These are phyloP conservation scores for Pseudogymnoascus sp. DNA, from an alignment of 2,329 filamentous ascomycete genomes.

Conservation along the genomic window DNA sequence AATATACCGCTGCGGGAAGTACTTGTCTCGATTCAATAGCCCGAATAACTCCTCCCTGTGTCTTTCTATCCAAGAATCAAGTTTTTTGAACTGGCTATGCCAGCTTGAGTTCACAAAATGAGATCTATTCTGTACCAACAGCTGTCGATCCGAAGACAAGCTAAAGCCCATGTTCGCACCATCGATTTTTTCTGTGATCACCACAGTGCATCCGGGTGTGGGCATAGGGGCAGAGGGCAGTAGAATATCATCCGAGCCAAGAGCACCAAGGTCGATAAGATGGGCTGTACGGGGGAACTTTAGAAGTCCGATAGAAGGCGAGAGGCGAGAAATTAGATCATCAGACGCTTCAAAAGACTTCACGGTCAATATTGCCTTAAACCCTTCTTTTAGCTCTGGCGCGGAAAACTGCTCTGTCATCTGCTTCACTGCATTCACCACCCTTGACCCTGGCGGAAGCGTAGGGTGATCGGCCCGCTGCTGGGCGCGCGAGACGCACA, in stretches of 20 bases:
- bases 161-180: conserved; percentile 17
- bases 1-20: conserved; percentile 14
- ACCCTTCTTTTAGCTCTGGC: conserved; percentile 10
- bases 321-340: conserved; percentile 12
- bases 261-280: conserved; percentile 15
- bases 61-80: conserved; percentile 14
- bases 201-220: background rate
- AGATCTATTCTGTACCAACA: conserved; percentile 16
- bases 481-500: conserved; percentile 14
- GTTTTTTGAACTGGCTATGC: conserved; percentile 14
- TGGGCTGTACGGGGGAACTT: conserved; percentile 16
- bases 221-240: conserved; percentile 5
- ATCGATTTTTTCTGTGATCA: conserved; percentile 17
- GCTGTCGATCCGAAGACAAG: conserved; percentile 6
- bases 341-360: background rate
- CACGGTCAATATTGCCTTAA: conserved; percentile 7
- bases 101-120: conserved; percentile 14
- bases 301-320: conserved; percentile 2
- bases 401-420: conserved; percentile 11
- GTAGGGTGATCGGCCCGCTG: conserved; percentile 11
- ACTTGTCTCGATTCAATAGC: conserved; percentile 10
- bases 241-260: conserved; percentile 16
- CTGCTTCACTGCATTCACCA: conserved; percentile 11
- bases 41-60: conserved; percentile 2
- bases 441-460: conserved; percentile 12